These are phyloP conservation scores for Thymus quinquecostatus DNA, from an alignment of 257 asterid species.

Conservation along the genomic window DNA sequence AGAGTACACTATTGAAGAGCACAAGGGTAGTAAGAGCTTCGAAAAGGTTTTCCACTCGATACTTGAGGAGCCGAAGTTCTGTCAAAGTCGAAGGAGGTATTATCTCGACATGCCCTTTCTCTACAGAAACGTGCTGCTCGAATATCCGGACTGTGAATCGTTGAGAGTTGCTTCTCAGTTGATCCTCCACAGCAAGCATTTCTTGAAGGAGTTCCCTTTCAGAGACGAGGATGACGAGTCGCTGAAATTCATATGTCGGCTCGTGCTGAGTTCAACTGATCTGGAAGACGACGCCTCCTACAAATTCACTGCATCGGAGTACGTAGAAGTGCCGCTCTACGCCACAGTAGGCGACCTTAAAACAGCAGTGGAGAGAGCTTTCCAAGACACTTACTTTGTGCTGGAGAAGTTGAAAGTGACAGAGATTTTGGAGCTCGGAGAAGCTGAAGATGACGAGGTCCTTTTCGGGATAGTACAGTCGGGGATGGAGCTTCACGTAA, in stretches of 20 bases:
- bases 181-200: slow-evolving; percentile 67
- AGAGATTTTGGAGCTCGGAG: slow-evolving; percentile 55
- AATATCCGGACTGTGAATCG: slow-evolving; percentile 42
- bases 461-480: slow-evolving; percentile 74
- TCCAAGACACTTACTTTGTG: slow-evolving; percentile 77
- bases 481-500: slow-evolving; percentile 57
- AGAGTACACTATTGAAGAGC: slow-evolving; percentile 71
- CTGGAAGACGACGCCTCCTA: slow-evolving; percentile 30
- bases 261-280: slow-evolving; percentile 42
- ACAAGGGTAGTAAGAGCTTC: slow-evolving; percentile 28
- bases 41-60: slow-evolving; percentile 29
- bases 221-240: slow-evolving; percentile 69
- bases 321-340: slow-evolving; percentile 64
- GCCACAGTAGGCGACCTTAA: slow-evolving; percentile 79
- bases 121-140: slow-evolving; percentile 50
- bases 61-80: slow-evolving; percentile 20
- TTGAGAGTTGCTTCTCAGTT: slow-evolving; percentile 48
- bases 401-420: slow-evolving; percentile 57
- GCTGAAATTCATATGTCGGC: slow-evolving; percentile 64
- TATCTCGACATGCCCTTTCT: slow-evolving; percentile 48
- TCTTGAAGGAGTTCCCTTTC: slow-evolving; percentile 86
- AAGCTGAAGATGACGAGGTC: slow-evolving; percentile 57
- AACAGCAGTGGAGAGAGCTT: slow-evolving; percentile 51
- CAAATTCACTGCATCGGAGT: slow-evolving; percentile 50
- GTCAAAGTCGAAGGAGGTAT: slow-evolving; percentile 35